Evolutionary conservation across 2,329 filamentous ascomycete genomes (phyloP).

Genomic region (Neoascochyta sp.): DNA sequence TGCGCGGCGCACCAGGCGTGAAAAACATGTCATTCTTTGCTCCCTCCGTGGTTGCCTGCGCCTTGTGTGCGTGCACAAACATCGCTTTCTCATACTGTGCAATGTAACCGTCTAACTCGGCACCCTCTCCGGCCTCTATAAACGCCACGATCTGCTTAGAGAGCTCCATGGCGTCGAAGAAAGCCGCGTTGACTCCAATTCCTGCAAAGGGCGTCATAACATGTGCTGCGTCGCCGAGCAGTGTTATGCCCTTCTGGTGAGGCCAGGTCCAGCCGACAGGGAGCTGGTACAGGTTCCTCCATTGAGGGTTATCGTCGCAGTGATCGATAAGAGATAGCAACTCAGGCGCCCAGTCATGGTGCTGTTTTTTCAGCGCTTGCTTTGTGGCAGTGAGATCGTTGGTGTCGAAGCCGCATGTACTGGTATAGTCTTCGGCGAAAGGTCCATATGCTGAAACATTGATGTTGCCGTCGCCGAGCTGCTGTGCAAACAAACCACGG

Average conservation of each 20-base stretch:
- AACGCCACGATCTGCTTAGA: constrained; percentile 31
- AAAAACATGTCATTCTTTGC: constrained; percentile 49
- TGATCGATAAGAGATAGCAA: constrained; percentile 23
- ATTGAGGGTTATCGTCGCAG: constrained; percentile 15
- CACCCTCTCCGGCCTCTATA: constrained; percentile 4
- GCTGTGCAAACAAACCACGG: constrained; percentile 27
- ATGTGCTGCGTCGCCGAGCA: constrained; percentile 44
- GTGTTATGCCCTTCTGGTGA: constrained; percentile 37
- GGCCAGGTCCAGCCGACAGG: constrained; percentile 39
- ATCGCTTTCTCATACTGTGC: constrained; percentile 37
- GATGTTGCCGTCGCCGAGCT: constrained; percentile 34
- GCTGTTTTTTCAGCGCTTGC: constrained; percentile 17
- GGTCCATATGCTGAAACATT: constrained; percentile 21
- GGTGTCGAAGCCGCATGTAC: constrained; percentile 16
- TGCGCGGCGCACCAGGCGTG: constrained; percentile 45
- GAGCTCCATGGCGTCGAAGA: constrained; percentile 38
- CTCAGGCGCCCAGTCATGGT: constrained; percentile 30
- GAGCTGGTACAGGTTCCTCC: constrained; percentile 39
- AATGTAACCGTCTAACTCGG: constrained; percentile 25
- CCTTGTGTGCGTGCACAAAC: constrained; percentile 35
- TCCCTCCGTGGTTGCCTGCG: constrained; percentile 42
- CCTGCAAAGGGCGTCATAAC: constrained; percentile 39
- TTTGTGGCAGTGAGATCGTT: constrained; percentile 17
- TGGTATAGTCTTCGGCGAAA: constrained; percentile 22
- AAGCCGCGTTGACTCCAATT: constrained; percentile 39